Evolutionary conservation across 352 stramenopile genomes (phyloP), one percentile per base, ranked within the genome.

Genomic region (Phytopythium kandeliae): DNA sequence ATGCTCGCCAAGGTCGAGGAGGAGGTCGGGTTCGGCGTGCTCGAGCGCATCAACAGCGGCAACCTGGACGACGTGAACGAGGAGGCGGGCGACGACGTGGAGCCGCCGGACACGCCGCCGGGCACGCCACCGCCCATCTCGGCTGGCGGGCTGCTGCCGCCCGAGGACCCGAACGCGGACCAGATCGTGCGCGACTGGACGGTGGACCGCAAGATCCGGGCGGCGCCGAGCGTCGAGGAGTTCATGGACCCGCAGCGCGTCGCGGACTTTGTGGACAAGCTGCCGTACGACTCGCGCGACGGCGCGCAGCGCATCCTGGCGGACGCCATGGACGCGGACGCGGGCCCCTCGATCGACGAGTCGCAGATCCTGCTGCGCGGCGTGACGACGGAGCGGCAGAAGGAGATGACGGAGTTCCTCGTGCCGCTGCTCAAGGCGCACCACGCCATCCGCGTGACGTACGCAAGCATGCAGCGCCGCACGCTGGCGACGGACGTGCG

Each of bases 401-500:
- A 73, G 10, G 79, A 89, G 36, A 54, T 90, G 15, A 46, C 65
- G 3, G 67, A 85, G 40, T 88, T 82, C 43, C 28, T 92, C 15
- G 40, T 92, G 38, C 82, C 82, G 31, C 49, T 86, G 36, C 67
- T 92, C 34, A 92, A 90, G 62, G 70, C 78, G 10, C 69, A 89
- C 37, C 78, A 80, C 34, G 70, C 71, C 30, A 59, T 89, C 40
- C 68, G 81, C 24, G 69, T 92, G 15, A 77, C 73, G 42, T 92
- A 85, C 51, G 65, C 71, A 25, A 86, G 73, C 4, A 64, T 88
- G 63, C 63, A 86, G 63, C 78, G 82, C 25, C 78, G 75, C 42
- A 89, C 81, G 15, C 57, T 93, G 1, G 79, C 87, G 19, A 89
- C 82, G 1, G 82, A 93, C 24, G 69, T 91, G 30, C 78, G 81